Evolutionary conservation across 2,329 filamentous ascomycete genomes (phyloP).

Genomic region (Hyphodiscus sp.): DNA sequence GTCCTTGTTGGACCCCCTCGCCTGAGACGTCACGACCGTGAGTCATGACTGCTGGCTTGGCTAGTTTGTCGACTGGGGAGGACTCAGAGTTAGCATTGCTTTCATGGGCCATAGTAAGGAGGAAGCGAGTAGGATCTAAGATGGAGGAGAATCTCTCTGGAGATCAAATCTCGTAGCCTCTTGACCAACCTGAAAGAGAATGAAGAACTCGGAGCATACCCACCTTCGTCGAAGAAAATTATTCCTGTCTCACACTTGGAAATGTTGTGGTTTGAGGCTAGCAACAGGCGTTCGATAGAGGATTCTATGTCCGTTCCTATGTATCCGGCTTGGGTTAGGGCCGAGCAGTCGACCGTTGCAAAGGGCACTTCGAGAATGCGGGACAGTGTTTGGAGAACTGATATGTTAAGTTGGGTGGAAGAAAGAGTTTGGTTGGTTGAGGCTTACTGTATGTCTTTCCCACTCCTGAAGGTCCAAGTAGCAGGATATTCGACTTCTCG

Average conservation of each 20-base stretch:
- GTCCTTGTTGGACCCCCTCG: slow-evolving; percentile 91
- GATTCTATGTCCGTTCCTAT: slow-evolving; percentile 98
- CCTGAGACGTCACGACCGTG: slow-evolving; percentile 93
- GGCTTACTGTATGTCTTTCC: slow-evolving; percentile 77
- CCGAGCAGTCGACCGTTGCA: slow-evolving; percentile 91
- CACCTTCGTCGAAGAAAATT: slow-evolving; percentile 77
- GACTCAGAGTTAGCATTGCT: no score
- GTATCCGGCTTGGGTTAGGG: slow-evolving; percentile 93
- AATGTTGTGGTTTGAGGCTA: slow-evolving; percentile 85
- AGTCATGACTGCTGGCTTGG: slow-evolving; percentile 65
- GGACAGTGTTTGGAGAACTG: slow-evolving; percentile 69
- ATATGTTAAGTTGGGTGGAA: not conserved
- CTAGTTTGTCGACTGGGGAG: slow-evolving; percentile 79
- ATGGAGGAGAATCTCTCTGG: no score
- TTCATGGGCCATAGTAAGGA: no score
- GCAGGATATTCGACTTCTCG: slow-evolving; percentile 90
- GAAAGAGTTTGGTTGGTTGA: not conserved
- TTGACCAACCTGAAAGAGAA: no score
- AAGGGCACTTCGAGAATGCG: slow-evolving; percentile 93
- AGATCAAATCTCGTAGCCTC: no score
- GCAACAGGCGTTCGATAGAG: slow-evolving; percentile 83
- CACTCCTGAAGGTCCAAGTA: slow-evolving; percentile 88
- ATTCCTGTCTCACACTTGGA: slow-evolving; percentile 83
- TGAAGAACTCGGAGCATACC: no score
- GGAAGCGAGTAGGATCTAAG: no score